A percentile compares a stretch with the other conserved stretches of the same genome.
Evolutionary conservation across 2,329 filamentous ascomycete genomes (phyloP).

Genomic region (Aspergillus fumigatiaffinis): DNA sequence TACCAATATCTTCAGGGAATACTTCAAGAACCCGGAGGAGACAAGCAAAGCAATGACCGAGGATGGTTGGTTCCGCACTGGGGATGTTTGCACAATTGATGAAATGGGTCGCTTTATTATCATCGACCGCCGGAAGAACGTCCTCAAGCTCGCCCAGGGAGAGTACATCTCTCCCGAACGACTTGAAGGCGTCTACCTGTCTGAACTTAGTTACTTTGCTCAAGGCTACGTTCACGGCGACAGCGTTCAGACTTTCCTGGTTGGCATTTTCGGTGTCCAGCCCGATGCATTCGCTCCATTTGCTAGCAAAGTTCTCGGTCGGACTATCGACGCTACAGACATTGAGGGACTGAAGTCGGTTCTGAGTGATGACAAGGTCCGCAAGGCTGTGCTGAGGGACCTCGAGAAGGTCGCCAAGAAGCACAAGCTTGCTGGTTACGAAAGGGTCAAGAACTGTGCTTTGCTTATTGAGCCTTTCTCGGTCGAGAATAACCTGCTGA

Average conservation of each 20-base stretch:
- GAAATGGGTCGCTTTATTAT: constrained; percentile 83
- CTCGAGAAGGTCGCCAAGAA: constrained; percentile 74
- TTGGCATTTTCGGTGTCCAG: constrained; percentile 84
- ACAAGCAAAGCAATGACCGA: constrained; percentile 75
- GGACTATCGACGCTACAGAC: constrained; percentile 62
- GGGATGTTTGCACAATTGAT: constrained; percentile 85
- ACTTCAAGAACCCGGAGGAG: constrained; percentile 86
- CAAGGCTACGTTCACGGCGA: constrained; percentile 91
- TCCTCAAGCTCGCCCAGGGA: constrained; percentile 96
- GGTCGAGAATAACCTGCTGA: constrained; percentile 79
- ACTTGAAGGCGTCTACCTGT: constrained; percentile 90
- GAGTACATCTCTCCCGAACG: constrained; percentile 98
- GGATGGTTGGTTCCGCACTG: constrained; percentile 96
- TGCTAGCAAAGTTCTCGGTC: constrained; percentile 71
- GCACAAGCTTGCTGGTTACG: constrained; percentile 88
- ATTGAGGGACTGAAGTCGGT: constrained; percentile 63
- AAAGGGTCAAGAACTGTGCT: constrained; percentile 70
- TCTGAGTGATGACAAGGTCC: constrained; percentile 65
- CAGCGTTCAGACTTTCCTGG: constrained; percentile 72
- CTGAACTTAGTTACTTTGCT: constrained; percentile 70
- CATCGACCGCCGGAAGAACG: constrained; percentile 96
- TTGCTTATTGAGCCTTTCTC: constrained; percentile 86
- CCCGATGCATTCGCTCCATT: constrained; percentile 78
- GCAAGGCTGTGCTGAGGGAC: constrained; percentile 70
- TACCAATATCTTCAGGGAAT: constrained; percentile 75